Evolutionary conservation across 2,329 filamentous ascomycete species (phyloP).

Genomic region (Magnaporthiopsis incrustans): DNA sequence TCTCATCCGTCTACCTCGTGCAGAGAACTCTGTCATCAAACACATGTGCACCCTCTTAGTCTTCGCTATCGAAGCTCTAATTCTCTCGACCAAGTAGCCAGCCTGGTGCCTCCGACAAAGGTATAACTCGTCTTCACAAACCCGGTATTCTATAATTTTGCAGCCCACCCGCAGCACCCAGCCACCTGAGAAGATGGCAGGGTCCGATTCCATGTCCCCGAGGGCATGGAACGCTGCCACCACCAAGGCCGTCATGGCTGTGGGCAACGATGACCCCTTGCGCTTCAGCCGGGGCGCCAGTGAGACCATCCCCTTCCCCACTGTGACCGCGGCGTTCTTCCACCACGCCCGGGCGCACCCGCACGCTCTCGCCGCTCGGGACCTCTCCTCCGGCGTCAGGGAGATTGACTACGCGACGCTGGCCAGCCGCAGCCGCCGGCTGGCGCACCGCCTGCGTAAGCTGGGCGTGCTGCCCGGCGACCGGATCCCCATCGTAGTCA

Average conservation of each 20-base stretch:
- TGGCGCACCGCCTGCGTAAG: not conserved
- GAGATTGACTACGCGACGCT: conserved; percentile 7
- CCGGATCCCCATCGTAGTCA: conserved; percentile 46
- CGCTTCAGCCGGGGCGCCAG: conserved; percentile 4
- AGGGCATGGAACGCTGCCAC: not conserved
- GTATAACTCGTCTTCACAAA: not conserved
- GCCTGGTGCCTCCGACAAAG: not conserved
- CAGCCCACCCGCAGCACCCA: too few relatives aligned
- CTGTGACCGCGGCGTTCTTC: conserved; percentile 4
- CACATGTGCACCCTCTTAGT: not conserved
- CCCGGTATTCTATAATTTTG: not conserved
- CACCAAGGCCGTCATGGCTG: not conserved
- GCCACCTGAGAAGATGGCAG: not conserved
- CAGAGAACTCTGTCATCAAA: not conserved
- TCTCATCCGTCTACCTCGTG: not conserved
- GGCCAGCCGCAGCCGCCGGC: not conserved
- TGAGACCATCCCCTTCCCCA: not conserved
- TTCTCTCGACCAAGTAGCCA: not conserved
- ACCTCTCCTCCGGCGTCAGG: conserved; percentile 1
- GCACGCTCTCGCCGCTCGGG: not conserved
- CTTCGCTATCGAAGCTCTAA: not conserved
- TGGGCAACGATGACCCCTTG: not conserved
- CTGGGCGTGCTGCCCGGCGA: conserved; percentile 22
- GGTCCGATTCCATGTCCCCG: not conserved
- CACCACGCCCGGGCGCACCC: conserved; percentile 3